Percentiles rank a stretch among this genome's conserved stretches.
phyloP scores from a whole-genome alignment of 495 filamentous ascomycete genomes.

The Penicillium alfredii region DNA sequence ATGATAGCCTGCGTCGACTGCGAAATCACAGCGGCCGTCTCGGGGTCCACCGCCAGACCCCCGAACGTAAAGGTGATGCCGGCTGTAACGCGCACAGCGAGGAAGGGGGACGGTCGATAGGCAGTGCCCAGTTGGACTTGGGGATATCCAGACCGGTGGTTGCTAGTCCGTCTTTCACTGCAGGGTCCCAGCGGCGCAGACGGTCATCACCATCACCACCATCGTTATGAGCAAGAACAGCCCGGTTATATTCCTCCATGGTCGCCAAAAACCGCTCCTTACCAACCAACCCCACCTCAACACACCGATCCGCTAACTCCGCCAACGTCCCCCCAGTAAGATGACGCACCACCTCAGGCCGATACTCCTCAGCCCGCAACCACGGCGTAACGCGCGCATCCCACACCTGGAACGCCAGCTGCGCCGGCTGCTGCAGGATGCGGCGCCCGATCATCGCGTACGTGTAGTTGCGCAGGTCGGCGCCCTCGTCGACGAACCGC shows the following conservation, averaged over 20 bases:
- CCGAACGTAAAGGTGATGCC: slow-evolving; percentile 66
- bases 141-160: slow-evolving; percentile 39
- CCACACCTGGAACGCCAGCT: slow-evolving; percentile 58
- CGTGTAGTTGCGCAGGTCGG: slow-evolving; percentile 57
- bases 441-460: slow-evolving; percentile 55
- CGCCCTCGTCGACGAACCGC: slow-evolving; percentile 59
- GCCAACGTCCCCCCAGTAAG: slow-evolving; percentile 43
- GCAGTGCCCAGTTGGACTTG: slow-evolving; percentile 61
- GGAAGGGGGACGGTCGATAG: slow-evolving; percentile 50
- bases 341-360: slow-evolving; percentile 45
- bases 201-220: too few relatives aligned
- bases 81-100: slow-evolving; percentile 52
- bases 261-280: slow-evolving; percentile 40
- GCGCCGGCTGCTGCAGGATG: slow-evolving; percentile 50
- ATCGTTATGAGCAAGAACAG: slow-evolving; percentile 37
- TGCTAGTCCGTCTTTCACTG: slow-evolving; percentile 49
- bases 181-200: slow-evolving; percentile 47
- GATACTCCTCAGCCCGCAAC: slow-evolving; percentile 54
- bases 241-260: slow-evolving; percentile 47
- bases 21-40: slow-evolving; percentile 43
- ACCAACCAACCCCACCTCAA: slow-evolving; percentile 36
- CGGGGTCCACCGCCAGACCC: slow-evolving; percentile 46
- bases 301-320: slow-evolving; percentile 47
- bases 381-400: slow-evolving; percentile 41
- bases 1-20: slow-evolving; percentile 36